A percentile compares a stretch with the other conserved stretches of the same genome.
Conservation (phyloP, 75 land plant genomes). For the Sequoia sempervirens region DNA sequence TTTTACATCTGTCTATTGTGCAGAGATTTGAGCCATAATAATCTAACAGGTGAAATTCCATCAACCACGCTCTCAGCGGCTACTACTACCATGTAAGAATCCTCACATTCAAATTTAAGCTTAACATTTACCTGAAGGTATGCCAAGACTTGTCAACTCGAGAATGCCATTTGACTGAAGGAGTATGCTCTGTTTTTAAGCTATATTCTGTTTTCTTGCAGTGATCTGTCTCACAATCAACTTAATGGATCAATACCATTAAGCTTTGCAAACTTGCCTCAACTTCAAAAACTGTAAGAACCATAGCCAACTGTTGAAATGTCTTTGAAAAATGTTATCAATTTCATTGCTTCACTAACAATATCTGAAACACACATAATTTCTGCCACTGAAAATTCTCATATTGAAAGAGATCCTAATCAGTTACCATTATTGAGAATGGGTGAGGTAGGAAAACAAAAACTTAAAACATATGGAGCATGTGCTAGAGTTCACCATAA, state of each 20-base stretch:
- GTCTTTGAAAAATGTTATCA: background rate
- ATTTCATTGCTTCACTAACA: background rate
- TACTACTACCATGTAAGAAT: conserved; percentile 57
- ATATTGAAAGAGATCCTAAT: background rate
- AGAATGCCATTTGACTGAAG: background rate
- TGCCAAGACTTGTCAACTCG: background rate
- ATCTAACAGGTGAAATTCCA: conserved; percentile 58
- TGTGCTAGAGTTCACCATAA: background rate
- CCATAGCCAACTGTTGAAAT: background rate
- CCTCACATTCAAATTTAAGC: background rate
- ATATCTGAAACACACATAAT: background rate
- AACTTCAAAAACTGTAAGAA: conserved; percentile 58
- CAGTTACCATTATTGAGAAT: background rate
- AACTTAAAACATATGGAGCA: background rate
- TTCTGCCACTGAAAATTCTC: background rate
- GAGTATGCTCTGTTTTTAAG: too few species aligned
- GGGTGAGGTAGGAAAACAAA: background rate
- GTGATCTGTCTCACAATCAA: conserved; percentile 48
- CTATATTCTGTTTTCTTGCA: conserved; percentile 14
- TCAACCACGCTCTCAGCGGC: conserved; percentile 26
- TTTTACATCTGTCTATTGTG: conserved; percentile 1
- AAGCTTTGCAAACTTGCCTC: conserved; percentile 39
- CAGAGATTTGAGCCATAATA: conserved; percentile 62
- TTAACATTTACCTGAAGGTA: background rate
- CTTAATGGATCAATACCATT: conserved; percentile 52